A percentile compares a stretch with the other conserved stretches of the same genome.
phyloP scores from a whole-genome alignment of 202 grass and related monocot genomes.

The Setaria italica region DNA sequence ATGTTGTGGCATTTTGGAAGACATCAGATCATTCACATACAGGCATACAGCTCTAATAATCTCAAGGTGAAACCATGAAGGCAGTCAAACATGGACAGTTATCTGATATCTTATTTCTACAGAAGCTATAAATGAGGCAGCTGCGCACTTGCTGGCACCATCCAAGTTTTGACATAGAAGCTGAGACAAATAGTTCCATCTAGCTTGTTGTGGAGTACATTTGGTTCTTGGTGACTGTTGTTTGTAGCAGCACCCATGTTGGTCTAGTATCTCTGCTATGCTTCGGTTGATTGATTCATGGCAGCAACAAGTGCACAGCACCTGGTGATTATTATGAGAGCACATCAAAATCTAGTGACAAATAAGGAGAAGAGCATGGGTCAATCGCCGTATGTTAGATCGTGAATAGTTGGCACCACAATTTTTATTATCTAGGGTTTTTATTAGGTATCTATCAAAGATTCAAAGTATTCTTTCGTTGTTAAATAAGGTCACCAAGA shows the following conservation, averaged over 20 bases:
- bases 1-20: background rate
- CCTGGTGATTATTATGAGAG: conserved; percentile 37
- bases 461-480: conserved; percentile 35
- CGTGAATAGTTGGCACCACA: conserved; percentile 41
- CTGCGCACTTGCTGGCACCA: conserved; percentile 33
- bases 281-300: conserved; percentile 3
- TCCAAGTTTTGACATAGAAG: conserved; percentile 46
- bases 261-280: conserved; percentile 17
- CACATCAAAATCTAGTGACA: conserved; percentile 24
- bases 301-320: background rate
- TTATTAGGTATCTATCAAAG: conserved; percentile 24
- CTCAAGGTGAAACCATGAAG: conserved; percentile 35
- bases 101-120: conserved; percentile 50
- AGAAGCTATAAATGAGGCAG: conserved; percentile 42
- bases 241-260: conserved; percentile 35
- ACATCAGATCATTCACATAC: conserved; percentile 30
- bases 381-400: conserved; percentile 40
- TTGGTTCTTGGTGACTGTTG: conserved; percentile 32
- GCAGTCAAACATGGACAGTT: conserved; percentile 33
- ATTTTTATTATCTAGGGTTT: conserved; percentile 35
- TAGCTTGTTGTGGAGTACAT: conserved; percentile 28
- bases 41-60: conserved; percentile 42
- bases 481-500: conserved; percentile 54
- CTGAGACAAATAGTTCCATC: conserved; percentile 26
- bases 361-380: conserved; percentile 46